Base-by-base conservation (phyloP, 2,329 filamentous ascomycete genomes). In the Penicillium hordei region DNA sequence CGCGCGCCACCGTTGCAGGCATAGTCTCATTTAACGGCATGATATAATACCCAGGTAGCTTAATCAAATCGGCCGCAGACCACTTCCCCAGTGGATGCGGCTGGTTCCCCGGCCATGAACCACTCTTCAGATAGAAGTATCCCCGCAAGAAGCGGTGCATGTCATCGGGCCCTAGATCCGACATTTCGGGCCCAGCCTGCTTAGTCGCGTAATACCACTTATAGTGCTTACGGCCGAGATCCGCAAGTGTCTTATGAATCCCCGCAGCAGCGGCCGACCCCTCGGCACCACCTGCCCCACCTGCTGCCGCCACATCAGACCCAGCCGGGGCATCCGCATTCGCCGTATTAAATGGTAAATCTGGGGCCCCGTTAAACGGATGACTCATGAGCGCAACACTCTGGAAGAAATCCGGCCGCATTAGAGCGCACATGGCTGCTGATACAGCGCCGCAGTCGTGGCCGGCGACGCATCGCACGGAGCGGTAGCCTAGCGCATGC, bases 121-220 rank as follows among this genome's bases (percentile, higher is more conserved):
- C 86, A 52, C 83, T 86, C 69, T 90, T 90, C 48, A 90, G 78
- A 66, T 89, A 82, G 61, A 89, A 84, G 67, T 89, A 90, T 3
- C 87, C 86, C 10, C 86, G 80, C 1, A 89, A 75, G 60, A 89
- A 89, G 1, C 71, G 70, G n/a, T 81, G 76, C 13, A 89, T 75
- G 2, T 84, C 82, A 4, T 83, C 80, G 0, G 73, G 65, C 0
- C 70, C 39, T 3, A 60, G 66, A 8, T 61, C 45, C 2, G 62
- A 70, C 75, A 77, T 78, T 25, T 78, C 74, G 1, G 52, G 33
- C 58, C 70, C 72, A n/a, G 75, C 72, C 6, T 65, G 56, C 2
- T 62, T 60, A 3, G 74, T 77, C 17, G 74, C 76, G 56, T 76
- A 78, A 62, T 78, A 89, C 82, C 82, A 87, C 70, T 88, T 87